Evolutionary conservation across 1,139 yeast genomes (phyloP).

Genomic region (Schwanniomyces etchellsii): DNA sequence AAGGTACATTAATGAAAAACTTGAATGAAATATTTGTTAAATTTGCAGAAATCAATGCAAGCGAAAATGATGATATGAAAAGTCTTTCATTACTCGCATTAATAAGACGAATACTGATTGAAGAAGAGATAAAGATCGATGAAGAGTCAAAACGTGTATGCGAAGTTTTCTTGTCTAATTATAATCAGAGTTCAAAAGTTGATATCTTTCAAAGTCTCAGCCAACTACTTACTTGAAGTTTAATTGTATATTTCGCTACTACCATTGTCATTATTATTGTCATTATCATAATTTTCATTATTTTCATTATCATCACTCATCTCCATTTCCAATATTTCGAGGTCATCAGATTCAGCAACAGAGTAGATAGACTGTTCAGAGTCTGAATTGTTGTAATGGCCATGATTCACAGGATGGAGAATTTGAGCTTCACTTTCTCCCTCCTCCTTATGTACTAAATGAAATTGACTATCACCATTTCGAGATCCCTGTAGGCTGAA

Average conservation of each 20-base stretch:
- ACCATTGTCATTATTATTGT: too few relatives aligned
- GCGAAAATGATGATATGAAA: conserved; percentile 4
- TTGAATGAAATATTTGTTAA: neutral
- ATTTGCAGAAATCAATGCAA: neutral
- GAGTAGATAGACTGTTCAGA: too few relatives aligned
- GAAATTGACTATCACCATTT: conserved; percentile 1
- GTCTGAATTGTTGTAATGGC: too few relatives aligned
- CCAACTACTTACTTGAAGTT: too few relatives aligned
- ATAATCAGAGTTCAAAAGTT: neutral
- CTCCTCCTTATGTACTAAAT: neutral
- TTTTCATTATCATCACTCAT: too few relatives aligned
- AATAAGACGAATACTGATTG: conserved; percentile 10
- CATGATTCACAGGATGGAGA: neutral
- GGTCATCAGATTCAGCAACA: too few relatives aligned
- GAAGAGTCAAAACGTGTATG: conserved; percentile 1
- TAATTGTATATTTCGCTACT: too few relatives aligned
- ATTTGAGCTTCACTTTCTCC: neutral
- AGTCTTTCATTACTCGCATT: conserved; percentile 15
- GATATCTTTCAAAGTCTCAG: too few relatives aligned
- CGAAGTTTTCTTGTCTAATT: conserved; percentile 5
- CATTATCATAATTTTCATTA: too few relatives aligned
- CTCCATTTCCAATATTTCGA: too few relatives aligned
- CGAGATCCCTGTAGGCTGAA: conserved; percentile 16
- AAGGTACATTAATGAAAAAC: neutral
- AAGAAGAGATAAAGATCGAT: conserved; percentile 7